Base-by-base conservation (phyloP, 140 eudicot genomes). In the Stevia rebaudiana region DNA sequence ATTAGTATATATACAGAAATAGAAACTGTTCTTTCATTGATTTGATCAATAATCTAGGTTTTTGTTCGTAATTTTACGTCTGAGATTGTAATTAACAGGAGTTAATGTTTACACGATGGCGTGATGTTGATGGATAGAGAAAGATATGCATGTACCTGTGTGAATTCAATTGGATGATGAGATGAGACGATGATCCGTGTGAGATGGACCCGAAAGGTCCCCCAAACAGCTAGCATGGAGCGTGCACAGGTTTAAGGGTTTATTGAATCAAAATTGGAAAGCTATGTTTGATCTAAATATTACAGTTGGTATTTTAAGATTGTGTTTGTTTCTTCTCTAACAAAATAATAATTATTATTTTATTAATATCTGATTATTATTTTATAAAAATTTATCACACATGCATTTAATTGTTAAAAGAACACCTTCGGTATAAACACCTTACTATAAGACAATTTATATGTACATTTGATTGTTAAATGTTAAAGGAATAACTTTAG, bases 141-240 rank as follows among this genome's bases (percentile, higher is more conserved):
- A 1, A 68, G 52, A 66, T 3, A 17, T 15, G 25, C 37, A 61
- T 15, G 25, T 47, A 61, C 73, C 52, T 54, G 62, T 6, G 53
- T 48, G 69, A 47, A 35, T 57, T 46, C 63, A 58, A 75, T 47
- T 75, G 46, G 70, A 36, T 48, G 78, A 74, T 74, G 56, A 66
- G 69, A 74, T 56, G 67, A 47, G 79, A 75, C 79, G 75, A 68
- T 59, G 74, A 61, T 67, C 65, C 79, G 74, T 75, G 75, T 30
- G 75, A 48, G 58, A 60, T 55, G 40, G 73, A 42, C 73, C 78
- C 73, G 48, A 72, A 36, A 73, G 79, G 79, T 74, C 79, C 75
- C 70, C 76, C 39, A 11, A 59, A 60, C 74, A 60, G 51, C 79
- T 56, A 74, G 70, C 74, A 74, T 61, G 63, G 39, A 43, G 68